Evolutionary conservation across 805 yeast species (phyloP), one percentile per base, ranked within the genome.

Genomic region (Kodamaea neixiangensis): DNA sequence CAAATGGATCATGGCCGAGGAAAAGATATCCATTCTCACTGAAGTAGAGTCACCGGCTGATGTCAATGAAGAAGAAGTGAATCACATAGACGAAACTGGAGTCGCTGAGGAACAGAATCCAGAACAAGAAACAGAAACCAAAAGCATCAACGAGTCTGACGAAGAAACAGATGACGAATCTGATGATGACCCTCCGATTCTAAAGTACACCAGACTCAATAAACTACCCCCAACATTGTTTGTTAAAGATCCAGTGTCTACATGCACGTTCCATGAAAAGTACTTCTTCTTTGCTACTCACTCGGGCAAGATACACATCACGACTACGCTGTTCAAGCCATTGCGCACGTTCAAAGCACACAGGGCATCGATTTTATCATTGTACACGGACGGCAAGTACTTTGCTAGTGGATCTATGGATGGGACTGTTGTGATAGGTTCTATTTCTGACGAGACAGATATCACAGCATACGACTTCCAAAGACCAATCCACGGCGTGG

Each of bases 321-420:
- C 88, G 1, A 72, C 73, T 7, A 77, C 89, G 0, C 82, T 83
- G 34, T 77, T 87, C 55, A 68, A 77, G 5, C 67, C 85, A 0
- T 70, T 91, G 1, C 76, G 96, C 35, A 85, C 97, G 0, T 78
- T 89, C 53, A 81, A 89, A 58, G 91, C 93, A 0, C 97, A 96
- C 61, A 76, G 89, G 44, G 91, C 97, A 0, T 89, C 97, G 0
- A 80, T 94, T 1, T 68, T 92, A 39, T 81, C 89, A 0, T 75
- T 90, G 0, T 81, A 84, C 48, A 77, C 87, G 1, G 96, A 89
- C 61, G 94, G 96, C 0, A 68, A 68, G 7, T 82, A 78, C 60
- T 82, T 94, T 53, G 96, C 94, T 0, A 85, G 96, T 0, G 97
- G 92, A 0, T 90, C 97, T 0, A 85, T 93, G 73, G 99, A 94